A percentile compares a stretch with the other conserved stretches of the same genome.
Evolutionary conservation across 805 yeast genomes (phyloP).

Genomic region (Starmerella tilneyi): DNA sequence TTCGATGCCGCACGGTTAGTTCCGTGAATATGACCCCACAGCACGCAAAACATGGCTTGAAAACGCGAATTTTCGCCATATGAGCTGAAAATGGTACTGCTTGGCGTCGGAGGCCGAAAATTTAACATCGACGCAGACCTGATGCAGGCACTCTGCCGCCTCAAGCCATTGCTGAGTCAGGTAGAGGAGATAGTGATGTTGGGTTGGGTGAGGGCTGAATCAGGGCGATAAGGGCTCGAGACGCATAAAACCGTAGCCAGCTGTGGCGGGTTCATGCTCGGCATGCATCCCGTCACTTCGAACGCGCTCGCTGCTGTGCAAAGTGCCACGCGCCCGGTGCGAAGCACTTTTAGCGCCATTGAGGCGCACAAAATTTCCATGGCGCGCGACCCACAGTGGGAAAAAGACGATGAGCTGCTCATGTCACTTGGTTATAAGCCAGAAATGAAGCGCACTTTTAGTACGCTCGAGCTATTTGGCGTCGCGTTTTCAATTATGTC

Average conservation of each 20-base stretch:
- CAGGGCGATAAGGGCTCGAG: background rate
- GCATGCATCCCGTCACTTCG: background rate
- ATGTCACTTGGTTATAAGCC: constrained; percentile 59
- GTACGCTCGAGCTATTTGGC: constrained; percentile 57
- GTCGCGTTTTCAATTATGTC: constrained; percentile 69
- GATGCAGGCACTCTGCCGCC: too few species aligned
- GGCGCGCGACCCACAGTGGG: constrained; percentile 7
- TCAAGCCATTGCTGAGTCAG: too few species aligned
- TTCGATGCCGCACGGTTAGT: too few species aligned
- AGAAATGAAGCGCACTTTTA: constrained; percentile 51
- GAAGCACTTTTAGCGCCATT: constrained; percentile 2
- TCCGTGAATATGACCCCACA: too few species aligned
- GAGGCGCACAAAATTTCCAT: background rate
- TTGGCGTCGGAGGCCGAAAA: too few species aligned
- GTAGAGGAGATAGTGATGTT: too few species aligned
- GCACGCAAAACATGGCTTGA: too few species aligned
- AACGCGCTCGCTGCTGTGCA: background rate
- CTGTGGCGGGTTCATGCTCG: background rate
- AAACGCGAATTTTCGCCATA: too few species aligned
- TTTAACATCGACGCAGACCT: too few species aligned
- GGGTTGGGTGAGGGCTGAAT: too few species aligned
- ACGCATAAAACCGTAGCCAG: background rate
- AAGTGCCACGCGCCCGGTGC: constrained; percentile 7
- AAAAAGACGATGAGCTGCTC: constrained; percentile 29
- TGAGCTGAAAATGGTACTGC: too few species aligned